A percentile compares a stretch with the other conserved stretches of the same genome.
Evolutionary conservation across 2,329 filamentous ascomycete species (phyloP).

Genomic region (Claviceps fusiformis): DNA sequence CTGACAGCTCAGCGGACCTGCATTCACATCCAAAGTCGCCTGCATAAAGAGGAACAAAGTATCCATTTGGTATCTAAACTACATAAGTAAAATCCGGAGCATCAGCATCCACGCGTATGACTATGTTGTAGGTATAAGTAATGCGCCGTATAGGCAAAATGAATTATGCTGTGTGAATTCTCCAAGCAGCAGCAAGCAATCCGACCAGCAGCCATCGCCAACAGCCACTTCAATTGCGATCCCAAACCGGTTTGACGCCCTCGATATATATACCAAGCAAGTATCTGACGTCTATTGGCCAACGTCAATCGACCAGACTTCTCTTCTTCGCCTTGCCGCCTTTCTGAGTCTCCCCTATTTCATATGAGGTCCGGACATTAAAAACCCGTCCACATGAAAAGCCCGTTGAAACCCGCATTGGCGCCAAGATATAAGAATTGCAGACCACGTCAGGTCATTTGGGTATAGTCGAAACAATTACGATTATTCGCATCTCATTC

Average conservation of each 20-base stretch:
- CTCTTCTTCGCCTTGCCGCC: not conserved
- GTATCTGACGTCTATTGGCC: not conserved
- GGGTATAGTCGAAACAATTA: slow-evolving; percentile 7
- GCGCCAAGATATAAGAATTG: slow-evolving; percentile 6
- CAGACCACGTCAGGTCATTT: slow-evolving; percentile 1
- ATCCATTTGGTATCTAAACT: slow-evolving; percentile 14
- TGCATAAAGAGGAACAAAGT: not conserved
- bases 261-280: not conserved
- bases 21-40: too few species aligned
- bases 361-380: not conserved
- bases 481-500: slow-evolving; percentile 7
- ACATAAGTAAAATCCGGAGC: slow-evolving; percentile 11
- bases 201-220: not conserved
- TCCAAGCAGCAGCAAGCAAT: slow-evolving; percentile 1
- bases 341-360: not conserved
- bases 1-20: not conserved
- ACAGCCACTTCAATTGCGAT: not conserved
- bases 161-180: slow-evolving; percentile 8
- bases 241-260: not conserved
- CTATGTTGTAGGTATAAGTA: slow-evolving; percentile 8
- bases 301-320: not conserved
- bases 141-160: slow-evolving; percentile 3
- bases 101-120: slow-evolving; percentile 7
- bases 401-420: not conserved
- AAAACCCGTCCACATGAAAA: not conserved